Evolutionary conservation across 768 basidiomycete genomes (phyloP), one percentile per base, ranked within the genome.

Genomic region (Galerina sulciceps): DNA sequence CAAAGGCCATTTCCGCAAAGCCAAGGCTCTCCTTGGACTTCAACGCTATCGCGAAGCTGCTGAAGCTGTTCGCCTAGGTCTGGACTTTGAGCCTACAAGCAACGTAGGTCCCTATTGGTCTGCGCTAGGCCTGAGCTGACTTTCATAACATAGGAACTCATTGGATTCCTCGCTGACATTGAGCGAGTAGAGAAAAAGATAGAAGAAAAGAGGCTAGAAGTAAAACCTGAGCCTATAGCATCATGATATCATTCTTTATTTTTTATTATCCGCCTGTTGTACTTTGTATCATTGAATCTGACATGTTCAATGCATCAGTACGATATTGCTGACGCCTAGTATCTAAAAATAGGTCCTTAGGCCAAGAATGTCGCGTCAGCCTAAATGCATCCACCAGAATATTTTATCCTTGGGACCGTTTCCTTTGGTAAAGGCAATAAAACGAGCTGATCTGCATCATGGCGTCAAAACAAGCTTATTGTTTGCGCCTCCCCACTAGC

Each of bases 1-100:
- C 66, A 99, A 99, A 69, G 97, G 95, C 0, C 93, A 98, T 73
- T 97, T 97, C 80, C 83, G 97, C 58, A 95, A 91, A 69, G 91
- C 93, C 2, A 94, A 93, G 70, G 94, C 96, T 0, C 77, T 99
- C 42, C 77, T 91, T 1, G 93, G 84, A 18, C 79, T 99, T 49
- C 81, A 80, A 3, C 75, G 79, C 44, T 73, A 85, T 55, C 75
- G 86, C 42, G 95, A 96, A 42, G 95, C 95, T 9, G 84, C 85
- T 63, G 91, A 94, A 45, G 88, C 95, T 2, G 75, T 96, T 58
- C 81, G 85, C 63, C 80, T 94, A 6, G 97, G 96, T 2, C 71
- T 99, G 57, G 86, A 90, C 57, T 96, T 90, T 65, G 96, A 99
- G 64, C 83, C 82, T 35, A 71, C 69, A 14, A 84, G 83, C 59